Percentiles rank a stretch among this genome's conserved stretches.
These are phyloP conservation scores for Lichtheimia ornata DNA, from an alignment of 371 early-diverging fungal species.

Conservation along the genomic window DNA sequence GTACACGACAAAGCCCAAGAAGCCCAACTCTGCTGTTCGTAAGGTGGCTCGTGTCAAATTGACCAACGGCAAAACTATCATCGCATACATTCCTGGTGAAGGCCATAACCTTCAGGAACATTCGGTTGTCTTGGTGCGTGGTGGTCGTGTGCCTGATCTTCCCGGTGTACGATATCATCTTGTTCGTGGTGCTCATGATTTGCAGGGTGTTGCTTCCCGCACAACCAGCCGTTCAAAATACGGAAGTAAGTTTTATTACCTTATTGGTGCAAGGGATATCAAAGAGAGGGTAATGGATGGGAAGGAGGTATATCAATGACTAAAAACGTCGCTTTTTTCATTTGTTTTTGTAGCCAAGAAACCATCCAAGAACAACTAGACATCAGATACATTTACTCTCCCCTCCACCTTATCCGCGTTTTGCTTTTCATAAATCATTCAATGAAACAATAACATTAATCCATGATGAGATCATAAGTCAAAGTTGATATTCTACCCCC, in stretches of 20 bases:
- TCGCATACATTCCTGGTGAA: constrained; percentile 97
- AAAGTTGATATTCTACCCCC: too few species aligned
- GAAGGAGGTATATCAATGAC: background rate
- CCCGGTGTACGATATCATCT: constrained; percentile 97
- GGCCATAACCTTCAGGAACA: constrained; percentile 98
- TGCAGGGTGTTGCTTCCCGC: constrained; percentile 91
- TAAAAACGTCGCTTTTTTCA: background rate
- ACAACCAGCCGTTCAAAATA: constrained; percentile 89
- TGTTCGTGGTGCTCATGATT: constrained; percentile 92
- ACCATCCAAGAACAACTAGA: constrained; percentile 44
- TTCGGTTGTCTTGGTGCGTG: constrained; percentile 92
- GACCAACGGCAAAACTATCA: constrained; percentile 85
- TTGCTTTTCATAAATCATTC: too few species aligned
- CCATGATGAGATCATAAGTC: too few species aligned
- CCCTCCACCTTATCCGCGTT: too few species aligned
- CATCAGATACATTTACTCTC: background rate
- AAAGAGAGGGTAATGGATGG: background rate
- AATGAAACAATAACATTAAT: too few species aligned
- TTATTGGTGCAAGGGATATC: background rate
- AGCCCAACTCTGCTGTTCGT: constrained; percentile 92
- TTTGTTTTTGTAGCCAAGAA: constrained; percentile 46
- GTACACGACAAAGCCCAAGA: constrained; percentile 91
- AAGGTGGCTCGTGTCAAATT: constrained; percentile 86
- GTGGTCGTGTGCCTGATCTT: constrained; percentile 93
- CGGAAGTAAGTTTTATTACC: constrained; percentile 67